Evolutionary conservation across 148 eudicot genomes (phyloP).

Genomic region (Nyssa sinensis): DNA sequence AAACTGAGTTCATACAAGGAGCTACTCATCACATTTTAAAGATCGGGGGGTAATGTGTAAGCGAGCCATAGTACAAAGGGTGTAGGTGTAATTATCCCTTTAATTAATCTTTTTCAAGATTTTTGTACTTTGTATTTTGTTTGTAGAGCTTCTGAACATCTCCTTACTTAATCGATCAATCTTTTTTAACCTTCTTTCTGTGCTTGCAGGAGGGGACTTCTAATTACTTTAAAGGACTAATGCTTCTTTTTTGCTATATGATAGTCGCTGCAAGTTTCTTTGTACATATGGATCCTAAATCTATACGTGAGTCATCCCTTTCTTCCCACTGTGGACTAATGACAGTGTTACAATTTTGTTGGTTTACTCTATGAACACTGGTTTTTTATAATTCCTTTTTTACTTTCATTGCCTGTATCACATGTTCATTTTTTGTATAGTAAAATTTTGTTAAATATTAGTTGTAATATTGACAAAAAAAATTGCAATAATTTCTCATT

Average conservation of each 20-base stretch:
- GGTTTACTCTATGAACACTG: no score
- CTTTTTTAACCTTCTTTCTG: no score
- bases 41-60: no score
- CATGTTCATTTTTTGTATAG: no score
- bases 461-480: not conserved
- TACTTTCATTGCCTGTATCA: no score
- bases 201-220: constrained; percentile 50
- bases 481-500: not conserved
- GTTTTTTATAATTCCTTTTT: no score
- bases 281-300: constrained; percentile 41
- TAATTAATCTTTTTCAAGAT: not conserved
- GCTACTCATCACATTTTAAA: no score
- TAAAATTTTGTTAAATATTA: not conserved
- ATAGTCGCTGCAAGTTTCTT: constrained; percentile 52
- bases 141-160: not conserved
- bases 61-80: no score
- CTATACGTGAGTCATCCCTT: constrained; percentile 24
- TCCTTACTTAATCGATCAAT: no score
- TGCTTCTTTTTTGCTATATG: constrained; percentile 46
- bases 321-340: not conserved
- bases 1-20: no score
- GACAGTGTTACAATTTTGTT: not conserved
- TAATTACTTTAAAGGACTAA: constrained; percentile 47
- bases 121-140: not conserved
- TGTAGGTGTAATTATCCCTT: no score